A percentile compares a stretch with the other conserved stretches of the same genome.
Conservation (phyloP, 148 eudicot species). For the Cornus suecica region DNA sequence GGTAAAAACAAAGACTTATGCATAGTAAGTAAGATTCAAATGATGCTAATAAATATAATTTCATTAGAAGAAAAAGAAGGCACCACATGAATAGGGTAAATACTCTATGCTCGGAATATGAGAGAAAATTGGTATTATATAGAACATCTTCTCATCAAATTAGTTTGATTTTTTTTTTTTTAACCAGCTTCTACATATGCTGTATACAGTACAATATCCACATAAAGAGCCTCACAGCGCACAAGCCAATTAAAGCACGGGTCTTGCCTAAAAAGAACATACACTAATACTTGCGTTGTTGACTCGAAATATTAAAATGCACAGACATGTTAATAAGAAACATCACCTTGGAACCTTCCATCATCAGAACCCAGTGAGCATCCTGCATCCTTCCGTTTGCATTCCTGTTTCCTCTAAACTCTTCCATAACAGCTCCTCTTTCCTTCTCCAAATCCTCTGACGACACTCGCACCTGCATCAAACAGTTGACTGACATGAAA, state of each 20-base stretch:
- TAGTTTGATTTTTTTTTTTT: no score
- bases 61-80: not conserved
- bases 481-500: not conserved
- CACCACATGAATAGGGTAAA: not conserved
- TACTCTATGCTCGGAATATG: not conserved
- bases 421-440: conserved; percentile 96
- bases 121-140: not conserved
- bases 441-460: conserved; percentile 84
- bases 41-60: not conserved
- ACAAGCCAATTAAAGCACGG: no score
- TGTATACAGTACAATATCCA: not conserved
- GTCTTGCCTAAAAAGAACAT: no score
- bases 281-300: no score
- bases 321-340: not conserved
- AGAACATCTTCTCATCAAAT: not conserved
- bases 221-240: not conserved
- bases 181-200: not conserved
- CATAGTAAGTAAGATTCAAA: not conserved
- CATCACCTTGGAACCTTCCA: conserved; percentile 84
- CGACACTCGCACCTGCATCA: conserved; percentile 67
- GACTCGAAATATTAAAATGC: not conserved
- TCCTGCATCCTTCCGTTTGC: conserved; percentile 95
- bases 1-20: not conserved
- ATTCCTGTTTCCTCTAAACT: conserved; percentile 76
- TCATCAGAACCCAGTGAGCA: conserved; percentile 83